phyloP scores from a whole-genome alignment of 192 early-diverging fungal genomes.

The Spinellus fusiger region DNA sequence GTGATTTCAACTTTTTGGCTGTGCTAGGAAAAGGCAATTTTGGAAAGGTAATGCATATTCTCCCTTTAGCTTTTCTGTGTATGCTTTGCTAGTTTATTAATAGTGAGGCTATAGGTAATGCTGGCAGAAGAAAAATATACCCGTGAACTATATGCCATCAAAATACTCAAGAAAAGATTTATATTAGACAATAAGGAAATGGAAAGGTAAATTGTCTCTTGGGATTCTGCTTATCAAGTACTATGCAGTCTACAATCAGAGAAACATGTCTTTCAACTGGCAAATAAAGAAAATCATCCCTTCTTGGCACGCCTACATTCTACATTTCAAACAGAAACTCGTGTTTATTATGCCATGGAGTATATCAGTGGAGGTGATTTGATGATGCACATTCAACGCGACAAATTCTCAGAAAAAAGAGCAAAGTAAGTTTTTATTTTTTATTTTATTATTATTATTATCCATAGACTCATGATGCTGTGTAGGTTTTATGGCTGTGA shows the following conservation, averaged over 20 bases:
- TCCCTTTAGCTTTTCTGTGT: background rate
- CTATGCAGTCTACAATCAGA: constrained; percentile 73
- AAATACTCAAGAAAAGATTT: constrained; percentile 96
- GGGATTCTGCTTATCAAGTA: background rate
- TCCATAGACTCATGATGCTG: no score
- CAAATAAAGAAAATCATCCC: constrained; percentile 85
- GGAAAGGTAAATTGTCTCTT: constrained; percentile 34
- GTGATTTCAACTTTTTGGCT: constrained; percentile 91
- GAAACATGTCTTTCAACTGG: constrained; percentile 89
- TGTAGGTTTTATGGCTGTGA: constrained; percentile 87
- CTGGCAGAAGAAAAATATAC: constrained; percentile 88
- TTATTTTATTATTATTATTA: no score
- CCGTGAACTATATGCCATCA: constrained; percentile 90
- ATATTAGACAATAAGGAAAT: constrained; percentile 98
- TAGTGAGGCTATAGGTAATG: constrained; percentile 90
- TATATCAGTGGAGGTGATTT: constrained; percentile 96
- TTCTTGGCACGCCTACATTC: constrained; percentile 95
- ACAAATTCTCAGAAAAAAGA: constrained; percentile 81
- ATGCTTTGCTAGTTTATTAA: no score
- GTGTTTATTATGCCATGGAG: constrained; percentile 98
- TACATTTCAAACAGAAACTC: constrained; percentile 90
- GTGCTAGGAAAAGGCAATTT: constrained; percentile 98
- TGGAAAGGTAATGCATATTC: constrained; percentile 79
- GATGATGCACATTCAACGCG: constrained; percentile 96
- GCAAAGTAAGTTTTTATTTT: constrained; percentile 65